phyloP scores from a whole-genome alignment of 352 stramenopile species.

The Pythium brassicae region DNA sequence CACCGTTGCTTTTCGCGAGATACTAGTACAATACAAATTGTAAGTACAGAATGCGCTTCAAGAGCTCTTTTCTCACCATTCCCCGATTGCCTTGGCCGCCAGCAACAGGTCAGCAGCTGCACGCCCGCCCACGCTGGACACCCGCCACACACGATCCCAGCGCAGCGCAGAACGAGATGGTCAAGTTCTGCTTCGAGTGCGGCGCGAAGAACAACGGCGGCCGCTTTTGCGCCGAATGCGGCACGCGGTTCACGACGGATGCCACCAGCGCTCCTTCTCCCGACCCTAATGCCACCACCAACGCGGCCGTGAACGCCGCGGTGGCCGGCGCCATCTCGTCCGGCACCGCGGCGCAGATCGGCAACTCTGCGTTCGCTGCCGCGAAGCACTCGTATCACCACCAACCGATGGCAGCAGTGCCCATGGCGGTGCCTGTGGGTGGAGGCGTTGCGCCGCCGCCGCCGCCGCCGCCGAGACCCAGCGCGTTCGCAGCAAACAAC shows the following conservation, averaged over 20 bases:
- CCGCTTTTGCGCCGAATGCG: constrained; percentile 69
- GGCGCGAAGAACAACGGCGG: constrained; percentile 39
- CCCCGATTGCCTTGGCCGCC: too few relatives aligned
- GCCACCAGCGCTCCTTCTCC: background rate
- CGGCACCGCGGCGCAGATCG: constrained; percentile 3
- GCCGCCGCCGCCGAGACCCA: constrained; percentile 1
- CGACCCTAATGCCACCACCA: background rate
- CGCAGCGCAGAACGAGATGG: constrained; percentile 28
- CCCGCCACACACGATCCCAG: too few relatives aligned
- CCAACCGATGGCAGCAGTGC: background rate
- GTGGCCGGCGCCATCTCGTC: constrained; percentile 8
- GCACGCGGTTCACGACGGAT: constrained; percentile 31
- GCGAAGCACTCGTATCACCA: constrained; percentile 3
- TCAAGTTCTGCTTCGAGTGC: constrained; percentile 61
- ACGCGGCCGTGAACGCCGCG: constrained; percentile 11
- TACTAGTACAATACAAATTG: too few relatives aligned
- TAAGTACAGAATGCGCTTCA: too few relatives aligned
- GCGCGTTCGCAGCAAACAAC: constrained; percentile 12
- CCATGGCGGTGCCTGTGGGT: constrained; percentile 14
- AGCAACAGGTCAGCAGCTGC: too few relatives aligned
- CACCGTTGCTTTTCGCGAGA: too few relatives aligned
- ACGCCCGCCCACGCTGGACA: too few relatives aligned
- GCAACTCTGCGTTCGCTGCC: constrained; percentile 10
- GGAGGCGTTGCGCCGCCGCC: background rate
- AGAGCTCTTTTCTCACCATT: too few relatives aligned